Evolutionary conservation across 169 alveolate species (phyloP), one percentile per base, ranked within the genome.

Genomic region (Plasmodium gonderi): DNA sequence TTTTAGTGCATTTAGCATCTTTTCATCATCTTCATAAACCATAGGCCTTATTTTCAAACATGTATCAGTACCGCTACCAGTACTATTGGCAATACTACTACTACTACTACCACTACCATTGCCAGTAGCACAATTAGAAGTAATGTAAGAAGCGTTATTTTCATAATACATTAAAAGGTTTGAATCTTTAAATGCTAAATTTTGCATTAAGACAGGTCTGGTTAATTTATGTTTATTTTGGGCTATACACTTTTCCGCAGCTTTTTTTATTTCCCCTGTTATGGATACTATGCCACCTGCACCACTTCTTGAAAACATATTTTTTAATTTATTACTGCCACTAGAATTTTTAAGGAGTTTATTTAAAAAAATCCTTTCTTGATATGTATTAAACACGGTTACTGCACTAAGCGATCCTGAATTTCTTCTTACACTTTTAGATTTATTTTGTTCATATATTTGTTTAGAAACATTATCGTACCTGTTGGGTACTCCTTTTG

Each of bases 1-100:
- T 44, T 65, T 42, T 29, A 12, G 20, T 51, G 33, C 40, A 67
- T 74, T 31, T 78, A 6, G 36, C 6, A n/a, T n/a, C n/a, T n/a
- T n/a, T n/a, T 82, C 77, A 26, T 36, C 31, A 29, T 74, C 85
- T 14, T 33, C 31, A 75, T 75, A 87, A 26, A 26, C 12, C 87
- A 87, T 60, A n/a, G 93, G 87, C 31, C 68, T 74, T 42, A 87
- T 87, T 38, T 87, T 45, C 64, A 87, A 42, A 36, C 79, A 76
- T 20, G 26, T 12, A 11, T 72, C n/a, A n/a, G n/a, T n/a, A n/a
- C n/a, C n/a, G n/a, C n/a, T n/a, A n/a, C n/a, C n/a, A n/a, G n/a
- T n/a, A n/a, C n/a, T n/a, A n/a, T n/a, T n/a, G n/a, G n/a, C n/a
- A n/a, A n/a, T n/a, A n/a, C n/a, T n/a, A n/a, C n/a, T n/a, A n/a